Conservation (phyloP, 1,284 basidiomycete species). For the Ustilago curta region DNA sequence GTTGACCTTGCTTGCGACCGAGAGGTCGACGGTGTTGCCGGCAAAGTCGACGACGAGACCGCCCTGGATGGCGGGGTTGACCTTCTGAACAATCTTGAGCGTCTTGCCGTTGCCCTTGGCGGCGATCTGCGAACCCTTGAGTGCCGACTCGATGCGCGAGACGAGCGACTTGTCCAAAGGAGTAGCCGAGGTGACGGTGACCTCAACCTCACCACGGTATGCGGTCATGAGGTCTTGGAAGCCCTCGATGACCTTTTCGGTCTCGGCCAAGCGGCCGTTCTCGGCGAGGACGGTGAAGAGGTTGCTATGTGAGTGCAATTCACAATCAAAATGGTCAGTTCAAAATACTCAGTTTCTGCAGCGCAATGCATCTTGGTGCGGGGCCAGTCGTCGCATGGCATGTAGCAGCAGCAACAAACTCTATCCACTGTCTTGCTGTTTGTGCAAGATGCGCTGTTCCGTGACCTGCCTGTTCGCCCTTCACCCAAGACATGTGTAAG, state of each 20-base stretch:
- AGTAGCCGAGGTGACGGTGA: constrained; percentile 81
- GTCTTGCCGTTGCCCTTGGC: constrained; percentile 61
- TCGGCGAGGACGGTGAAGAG: constrained; percentile 89
- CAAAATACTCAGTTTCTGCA: background rate
- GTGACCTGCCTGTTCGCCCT: background rate
- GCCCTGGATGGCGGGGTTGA: constrained; percentile 67
- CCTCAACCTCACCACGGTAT: constrained; percentile 92
- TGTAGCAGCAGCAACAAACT: constrained; percentile 1
- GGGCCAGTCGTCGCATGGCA: background rate
- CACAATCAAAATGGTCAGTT: constrained; percentile 4
- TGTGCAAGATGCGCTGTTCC: background rate
- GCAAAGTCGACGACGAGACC: constrained; percentile 96
- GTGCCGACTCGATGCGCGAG: constrained; percentile 65
- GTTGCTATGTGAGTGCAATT: constrained; percentile 72
- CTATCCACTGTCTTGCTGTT: background rate
- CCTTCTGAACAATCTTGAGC: constrained; percentile 67
- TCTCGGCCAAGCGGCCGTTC: constrained; percentile 89
- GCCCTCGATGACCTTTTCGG: constrained; percentile 86
- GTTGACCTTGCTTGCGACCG: constrained; percentile 90
- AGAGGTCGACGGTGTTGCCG: constrained; percentile 96
- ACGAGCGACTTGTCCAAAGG: constrained; percentile 65
- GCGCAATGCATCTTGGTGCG: background rate
- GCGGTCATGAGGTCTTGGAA: constrained; percentile 90
- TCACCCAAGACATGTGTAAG: too few relatives aligned
- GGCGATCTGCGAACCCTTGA: constrained; percentile 65